Evolutionary conservation across 495 filamentous ascomycete genomes (phyloP).

Genomic region (Neurospora sublineolata): DNA sequence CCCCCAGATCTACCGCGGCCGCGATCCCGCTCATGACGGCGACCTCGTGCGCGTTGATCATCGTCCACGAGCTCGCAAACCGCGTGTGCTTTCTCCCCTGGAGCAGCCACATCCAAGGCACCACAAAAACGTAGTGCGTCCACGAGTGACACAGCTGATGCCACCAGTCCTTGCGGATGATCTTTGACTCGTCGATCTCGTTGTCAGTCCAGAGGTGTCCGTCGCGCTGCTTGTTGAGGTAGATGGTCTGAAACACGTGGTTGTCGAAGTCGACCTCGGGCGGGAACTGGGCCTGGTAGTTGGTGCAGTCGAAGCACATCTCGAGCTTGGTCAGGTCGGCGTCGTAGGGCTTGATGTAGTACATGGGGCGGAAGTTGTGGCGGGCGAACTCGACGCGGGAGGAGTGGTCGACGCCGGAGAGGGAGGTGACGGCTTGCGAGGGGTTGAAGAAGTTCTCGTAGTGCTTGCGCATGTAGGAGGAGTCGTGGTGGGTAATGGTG

Average conservation of each 20-base stretch:
- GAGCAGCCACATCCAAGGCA: constrained; percentile 73
- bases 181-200: constrained; percentile 55
- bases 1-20: constrained; percentile 67
- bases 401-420: constrained; percentile 20
- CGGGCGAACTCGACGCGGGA: constrained; percentile 18
- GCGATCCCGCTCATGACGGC: constrained; percentile 69
- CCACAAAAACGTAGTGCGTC: constrained; percentile 69
- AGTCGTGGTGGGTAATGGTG: constrained; percentile 71
- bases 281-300: constrained; percentile 77
- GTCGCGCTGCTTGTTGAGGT: constrained; percentile 55
- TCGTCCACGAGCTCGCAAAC: constrained; percentile 66
- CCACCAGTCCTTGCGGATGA: constrained; percentile 72
- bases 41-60: constrained; percentile 80
- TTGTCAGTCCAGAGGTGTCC: constrained; percentile 57
- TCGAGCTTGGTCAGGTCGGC: constrained; percentile 59
- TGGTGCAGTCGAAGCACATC: constrained; percentile 78
- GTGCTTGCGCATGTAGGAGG: constrained; percentile 60
- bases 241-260: constrained; percentile 79
- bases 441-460: constrained; percentile 60
- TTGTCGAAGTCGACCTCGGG: constrained; percentile 29
- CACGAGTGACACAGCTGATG: constrained; percentile 74
- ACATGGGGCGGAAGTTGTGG: constrained; percentile 59
- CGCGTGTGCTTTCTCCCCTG: constrained; percentile 56
- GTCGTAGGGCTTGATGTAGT: constrained; percentile 61
- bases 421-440: constrained; percentile 16